Base-by-base conservation (phyloP, 148 eudicot species). In the Rhododendron kiyosumense region DNA sequence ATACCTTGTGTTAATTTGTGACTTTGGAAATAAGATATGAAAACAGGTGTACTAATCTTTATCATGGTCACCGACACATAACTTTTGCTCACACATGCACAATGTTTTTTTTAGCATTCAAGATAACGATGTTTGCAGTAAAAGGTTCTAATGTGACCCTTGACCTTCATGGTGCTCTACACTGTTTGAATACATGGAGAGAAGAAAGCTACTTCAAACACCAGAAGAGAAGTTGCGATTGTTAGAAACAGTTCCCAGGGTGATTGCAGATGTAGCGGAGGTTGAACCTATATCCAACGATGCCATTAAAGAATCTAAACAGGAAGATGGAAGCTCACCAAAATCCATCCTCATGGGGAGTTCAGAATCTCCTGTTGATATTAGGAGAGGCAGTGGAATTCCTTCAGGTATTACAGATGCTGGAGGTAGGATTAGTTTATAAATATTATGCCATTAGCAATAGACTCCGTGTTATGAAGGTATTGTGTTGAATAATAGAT, bases 211-310 rank as follows among this genome's bases (percentile, higher is more conserved):
- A 26, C 90, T 94, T 57, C 89, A 85, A 86, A 86, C 92, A 20
- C 83, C 89, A 83, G 88, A 79, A 87, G 93, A 92, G 84, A 92
- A 91, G 86, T 24, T 24, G 0, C 94, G 92, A 28, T 84, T 90
- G 87, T 89, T 94, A 45, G 84, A 87, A 71, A 93, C 86, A 81
- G 83, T 89, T 24, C 96, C 96, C 30, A 86, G 81, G 57, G 92
- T 90, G 86, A 67, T 87, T 82, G 89, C 96, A 67, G 96, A 94
- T 59, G 87, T 82, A 22, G 83, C 86, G 28, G 88, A 91, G 81
- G 59, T 78, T 26, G 88, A 91, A 32, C 28, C 88, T 83, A 69
- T 71, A 26, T 18, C 88, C 49, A 84, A 87, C 49, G 91, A 85
- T 38, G 38, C 46, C 30, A 30, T 30, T 10, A 34, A 54, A 84